Percentiles rank a stretch among this genome's conserved stretches.
phyloP scores from a whole-genome alignment of 1,284 basidiomycete genomes.

The Apiotrichum gracile region DNA sequence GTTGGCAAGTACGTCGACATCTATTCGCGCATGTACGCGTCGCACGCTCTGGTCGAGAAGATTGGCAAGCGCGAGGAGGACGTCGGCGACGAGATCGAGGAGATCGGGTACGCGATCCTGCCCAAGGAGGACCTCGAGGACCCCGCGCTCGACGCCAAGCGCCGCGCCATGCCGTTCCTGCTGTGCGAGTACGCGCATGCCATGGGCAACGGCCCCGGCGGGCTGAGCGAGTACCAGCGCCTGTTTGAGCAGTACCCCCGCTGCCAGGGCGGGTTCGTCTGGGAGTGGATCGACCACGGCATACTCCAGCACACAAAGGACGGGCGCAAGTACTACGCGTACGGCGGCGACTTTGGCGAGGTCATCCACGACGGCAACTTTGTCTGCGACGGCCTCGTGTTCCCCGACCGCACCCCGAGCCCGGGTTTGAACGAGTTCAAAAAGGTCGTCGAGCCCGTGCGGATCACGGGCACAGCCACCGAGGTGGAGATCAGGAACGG shows the following conservation, averaged over 20 bases:
- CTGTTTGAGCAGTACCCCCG: slow-evolving; percentile 24
- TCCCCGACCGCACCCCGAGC: slow-evolving; percentile 21
- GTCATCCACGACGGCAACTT: slow-evolving; percentile 23
- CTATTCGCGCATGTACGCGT: slow-evolving; percentile 23
- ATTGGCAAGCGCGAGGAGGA: slow-evolving; percentile 11
- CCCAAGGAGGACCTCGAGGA: slow-evolving; percentile 4
- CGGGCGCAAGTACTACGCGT: slow-evolving; percentile 17
- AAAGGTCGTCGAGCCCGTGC: slow-evolving; percentile 18
- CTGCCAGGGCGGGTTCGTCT: slow-evolving; percentile 22
- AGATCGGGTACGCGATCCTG: slow-evolving; percentile 2
- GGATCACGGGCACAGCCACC: not conserved
- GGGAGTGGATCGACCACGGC: slow-evolving; percentile 31
- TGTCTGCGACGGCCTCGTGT: slow-evolving; percentile 21
- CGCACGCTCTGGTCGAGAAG: slow-evolving; percentile 13
- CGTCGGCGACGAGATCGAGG: not conserved
- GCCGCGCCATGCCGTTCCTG: slow-evolving; percentile 18
- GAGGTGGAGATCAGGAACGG: slow-evolving; percentile 8
- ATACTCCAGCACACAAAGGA: slow-evolving; percentile 5
- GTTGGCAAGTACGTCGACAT: slow-evolving; percentile 19
- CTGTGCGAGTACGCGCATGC: slow-evolving; percentile 25
- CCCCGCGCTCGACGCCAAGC: not conserved
- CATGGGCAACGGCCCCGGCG: slow-evolving; percentile 28
- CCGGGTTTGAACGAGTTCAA: slow-evolving; percentile 18
- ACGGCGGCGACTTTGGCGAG: slow-evolving; percentile 30
- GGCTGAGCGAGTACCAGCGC: slow-evolving; percentile 19